A percentile compares a stretch with the other conserved stretches of the same genome.
Conservation (phyloP, 2,329 filamentous ascomycete genomes). For the Domatiomyces globalis region DNA sequence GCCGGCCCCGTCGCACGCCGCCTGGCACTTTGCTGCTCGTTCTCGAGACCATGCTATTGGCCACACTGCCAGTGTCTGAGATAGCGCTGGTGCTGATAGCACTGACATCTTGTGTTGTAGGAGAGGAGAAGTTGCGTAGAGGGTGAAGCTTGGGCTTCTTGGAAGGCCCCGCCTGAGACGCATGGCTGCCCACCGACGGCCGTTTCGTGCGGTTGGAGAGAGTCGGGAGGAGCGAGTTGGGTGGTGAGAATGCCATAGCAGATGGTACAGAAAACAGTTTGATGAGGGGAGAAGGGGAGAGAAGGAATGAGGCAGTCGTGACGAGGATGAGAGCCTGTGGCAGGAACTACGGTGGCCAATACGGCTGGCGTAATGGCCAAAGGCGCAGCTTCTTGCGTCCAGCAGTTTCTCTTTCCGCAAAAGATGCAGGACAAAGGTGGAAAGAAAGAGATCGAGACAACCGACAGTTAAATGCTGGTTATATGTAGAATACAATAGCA, state of each 20-base stretch:
- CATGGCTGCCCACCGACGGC: conserved; percentile 27
- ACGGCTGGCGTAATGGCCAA: neutral
- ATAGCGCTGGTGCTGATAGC: conserved; percentile 11
- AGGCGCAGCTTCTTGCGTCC: neutral
- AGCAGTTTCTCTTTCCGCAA: neutral
- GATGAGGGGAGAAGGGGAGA: neutral
- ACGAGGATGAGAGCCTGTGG: neutral
- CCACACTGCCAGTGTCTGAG: conserved; percentile 18
- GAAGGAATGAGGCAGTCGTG: neutral
- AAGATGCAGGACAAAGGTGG: too few species aligned
- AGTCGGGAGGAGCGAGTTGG: conserved; percentile 11
- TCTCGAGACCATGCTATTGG: conserved; percentile 12
- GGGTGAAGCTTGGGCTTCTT: conserved; percentile 26
- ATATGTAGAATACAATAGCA: neutral
- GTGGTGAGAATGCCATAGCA: conserved; percentile 17
- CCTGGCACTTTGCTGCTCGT: conserved; percentile 12
- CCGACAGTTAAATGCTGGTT: neutral
- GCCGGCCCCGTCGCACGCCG: conserved; percentile 15
- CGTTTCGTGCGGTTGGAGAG: conserved; percentile 27
- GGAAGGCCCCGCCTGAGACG: conserved; percentile 22
- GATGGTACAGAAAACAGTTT: neutral
- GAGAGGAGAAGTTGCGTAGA: conserved; percentile 35
- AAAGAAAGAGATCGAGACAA: neutral
- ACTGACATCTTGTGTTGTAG: conserved; percentile 17
- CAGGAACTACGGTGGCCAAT: neutral